Conservation (phyloP, 208 protist species). For the Leishmania major region DNA sequence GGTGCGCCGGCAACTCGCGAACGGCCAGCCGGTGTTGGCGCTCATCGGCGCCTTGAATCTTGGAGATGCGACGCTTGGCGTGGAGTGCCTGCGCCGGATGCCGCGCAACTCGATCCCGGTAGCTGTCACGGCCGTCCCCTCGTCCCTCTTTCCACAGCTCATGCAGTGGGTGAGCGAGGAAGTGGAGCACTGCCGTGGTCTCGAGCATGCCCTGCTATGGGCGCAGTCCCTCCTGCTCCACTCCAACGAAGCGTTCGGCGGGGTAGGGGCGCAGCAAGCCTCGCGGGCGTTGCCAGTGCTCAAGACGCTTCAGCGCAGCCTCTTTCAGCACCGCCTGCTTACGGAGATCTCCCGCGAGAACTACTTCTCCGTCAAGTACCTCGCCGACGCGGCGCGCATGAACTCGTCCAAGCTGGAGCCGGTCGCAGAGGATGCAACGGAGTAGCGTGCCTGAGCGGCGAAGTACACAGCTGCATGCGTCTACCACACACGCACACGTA, state of each 20-base stretch:
- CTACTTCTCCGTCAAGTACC: slow-evolving; percentile 88
- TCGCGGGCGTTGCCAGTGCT: slow-evolving; percentile 57
- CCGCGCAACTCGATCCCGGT: slow-evolving; percentile 83
- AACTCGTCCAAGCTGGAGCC: slow-evolving; percentile 47
- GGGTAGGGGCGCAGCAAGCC: slow-evolving; percentile 47
- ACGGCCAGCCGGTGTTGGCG: slow-evolving; percentile 65
- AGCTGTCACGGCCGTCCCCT: slow-evolving; percentile 72
- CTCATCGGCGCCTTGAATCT: slow-evolving; percentile 84
- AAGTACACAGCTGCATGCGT: background rate
- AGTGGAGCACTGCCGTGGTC: slow-evolving; percentile 59
- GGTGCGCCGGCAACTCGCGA: slow-evolving; percentile 57
- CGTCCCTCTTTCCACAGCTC: slow-evolving; percentile 64
- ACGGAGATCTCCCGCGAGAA: slow-evolving; percentile 81
- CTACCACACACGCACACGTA: background rate
- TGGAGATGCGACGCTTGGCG: slow-evolving; percentile 69
- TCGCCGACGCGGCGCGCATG: slow-evolving; percentile 76
- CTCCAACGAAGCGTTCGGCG: slow-evolving; percentile 68
- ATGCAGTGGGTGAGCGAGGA: slow-evolving; percentile 85
- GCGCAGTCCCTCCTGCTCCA: slow-evolving; percentile 85
- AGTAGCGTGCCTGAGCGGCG: background rate
- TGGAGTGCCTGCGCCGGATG: slow-evolving; percentile 80
- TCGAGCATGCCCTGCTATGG: slow-evolving; percentile 84
- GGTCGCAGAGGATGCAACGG: slow-evolving; percentile 23
- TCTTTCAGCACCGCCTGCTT: slow-evolving; percentile 70
- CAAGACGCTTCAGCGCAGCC: slow-evolving; percentile 64